Evolutionary conservation across 1,284 basidiomycete genomes (phyloP).

Genomic region (Earliella scabrosa): DNA sequence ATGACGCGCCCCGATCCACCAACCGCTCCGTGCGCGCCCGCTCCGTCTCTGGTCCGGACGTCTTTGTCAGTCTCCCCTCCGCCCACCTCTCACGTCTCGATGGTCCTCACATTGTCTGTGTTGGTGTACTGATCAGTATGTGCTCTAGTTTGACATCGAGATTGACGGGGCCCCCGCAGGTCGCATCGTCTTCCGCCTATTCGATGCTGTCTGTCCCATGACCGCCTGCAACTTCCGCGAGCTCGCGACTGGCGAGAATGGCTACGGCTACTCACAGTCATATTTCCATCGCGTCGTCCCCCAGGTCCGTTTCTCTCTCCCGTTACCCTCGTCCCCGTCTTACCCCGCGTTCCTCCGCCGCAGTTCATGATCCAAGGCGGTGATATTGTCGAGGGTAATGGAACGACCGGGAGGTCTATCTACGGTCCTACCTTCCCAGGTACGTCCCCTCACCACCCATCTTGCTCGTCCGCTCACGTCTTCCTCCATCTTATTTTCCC

Average conservation of each 20-base stretch:
- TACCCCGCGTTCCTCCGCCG: neutral
- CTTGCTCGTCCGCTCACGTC: neutral
- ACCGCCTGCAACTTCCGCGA: conserved; percentile 92
- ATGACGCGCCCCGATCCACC: neutral
- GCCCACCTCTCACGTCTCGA: neutral
- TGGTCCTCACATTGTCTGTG: neutral
- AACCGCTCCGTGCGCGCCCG: neutral
- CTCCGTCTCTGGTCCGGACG: conserved; percentile 35
- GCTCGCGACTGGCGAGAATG: conserved; percentile 79
- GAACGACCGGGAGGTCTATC: conserved; percentile 59
- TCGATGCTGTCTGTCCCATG: conserved; percentile 68
- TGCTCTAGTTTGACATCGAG: conserved; percentile 77
- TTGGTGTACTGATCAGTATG: neutral
- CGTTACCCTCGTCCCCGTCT: neutral
- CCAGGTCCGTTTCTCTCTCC: conserved; percentile 25
- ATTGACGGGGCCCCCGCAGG: conserved; percentile 62
- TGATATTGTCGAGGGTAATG: conserved; percentile 51
- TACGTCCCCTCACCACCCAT: conserved; percentile 15
- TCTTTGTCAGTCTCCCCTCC: conserved; percentile 40
- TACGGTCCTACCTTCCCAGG: conserved; percentile 35
- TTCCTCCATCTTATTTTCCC: neutral
- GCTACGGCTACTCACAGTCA: conserved; percentile 67
- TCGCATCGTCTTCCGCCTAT: conserved; percentile 86
- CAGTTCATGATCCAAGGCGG: conserved; percentile 44
- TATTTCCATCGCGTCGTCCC: conserved; percentile 85